These are phyloP conservation scores for Candida gorgasii DNA, from an alignment of 805 yeast genomes.

Conservation along the genomic window DNA sequence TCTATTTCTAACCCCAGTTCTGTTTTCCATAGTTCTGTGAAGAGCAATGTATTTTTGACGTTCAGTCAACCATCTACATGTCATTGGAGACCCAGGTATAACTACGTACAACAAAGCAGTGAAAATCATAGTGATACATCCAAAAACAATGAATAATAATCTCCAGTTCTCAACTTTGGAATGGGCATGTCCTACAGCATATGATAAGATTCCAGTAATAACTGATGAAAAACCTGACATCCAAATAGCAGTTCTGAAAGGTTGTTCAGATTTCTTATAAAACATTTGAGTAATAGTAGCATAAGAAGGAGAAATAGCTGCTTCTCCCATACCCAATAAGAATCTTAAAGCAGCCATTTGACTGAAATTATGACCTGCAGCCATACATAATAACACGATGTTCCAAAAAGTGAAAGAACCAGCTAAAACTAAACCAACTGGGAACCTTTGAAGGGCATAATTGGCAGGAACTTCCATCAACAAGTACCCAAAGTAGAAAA, in stretches of 20 bases:
- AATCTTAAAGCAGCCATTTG: slow-evolving; percentile 22
- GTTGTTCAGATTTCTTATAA: slow-evolving; percentile 22
- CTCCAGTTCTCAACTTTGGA: slow-evolving; percentile 58
- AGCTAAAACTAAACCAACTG: slow-evolving; percentile 36
- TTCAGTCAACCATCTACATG: slow-evolving; percentile 38
- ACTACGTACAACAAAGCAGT: slow-evolving; percentile 49
- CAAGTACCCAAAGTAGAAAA: slow-evolving; percentile 49
- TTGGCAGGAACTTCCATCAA: slow-evolving; percentile 37
- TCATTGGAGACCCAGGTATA: slow-evolving; percentile 37
- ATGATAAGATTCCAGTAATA: slow-evolving; percentile 42
- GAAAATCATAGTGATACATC: slow-evolving; percentile 53
- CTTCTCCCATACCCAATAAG: slow-evolving; percentile 23
- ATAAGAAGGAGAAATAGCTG: slow-evolving; percentile 36
- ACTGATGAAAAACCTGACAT: slow-evolving; percentile 51
- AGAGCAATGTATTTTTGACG: slow-evolving; percentile 35
- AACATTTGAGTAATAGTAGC: slow-evolving; percentile 29
- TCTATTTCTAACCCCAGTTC: slow-evolving; percentile 43
- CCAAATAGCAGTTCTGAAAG: slow-evolving; percentile 27
- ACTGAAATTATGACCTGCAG: slow-evolving; percentile 47
- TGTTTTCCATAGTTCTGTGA: slow-evolving; percentile 30
- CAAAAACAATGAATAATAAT: slow-evolving; percentile 57
- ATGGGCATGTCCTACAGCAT: slow-evolving; percentile 31
- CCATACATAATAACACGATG: slow-evolving; percentile 42
- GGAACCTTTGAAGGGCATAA: slow-evolving; percentile 35
- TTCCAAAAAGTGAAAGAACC: slow-evolving; percentile 37